Conservation (phyloP, 2,329 filamentous ascomycete species). For the Aspergillus sp. region DNA sequence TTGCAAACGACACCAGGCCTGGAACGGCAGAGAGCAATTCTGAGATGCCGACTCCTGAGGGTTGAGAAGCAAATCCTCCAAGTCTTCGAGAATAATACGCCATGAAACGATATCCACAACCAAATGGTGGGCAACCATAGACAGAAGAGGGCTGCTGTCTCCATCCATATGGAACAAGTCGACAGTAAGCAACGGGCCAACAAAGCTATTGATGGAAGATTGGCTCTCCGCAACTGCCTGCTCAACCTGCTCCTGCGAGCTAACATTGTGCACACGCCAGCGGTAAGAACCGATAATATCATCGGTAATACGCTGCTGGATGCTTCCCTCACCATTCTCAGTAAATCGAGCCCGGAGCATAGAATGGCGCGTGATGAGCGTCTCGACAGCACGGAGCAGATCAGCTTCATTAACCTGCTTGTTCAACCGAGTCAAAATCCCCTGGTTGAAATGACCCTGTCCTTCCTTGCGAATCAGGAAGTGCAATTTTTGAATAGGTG, state of each 20-base stretch:
- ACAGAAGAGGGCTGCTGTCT: not conserved
- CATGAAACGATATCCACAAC: conserved; percentile 7
- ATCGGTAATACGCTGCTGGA: not conserved
- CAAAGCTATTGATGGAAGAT: not conserved
- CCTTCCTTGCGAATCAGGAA: conserved; percentile 12
- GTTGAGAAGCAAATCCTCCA: not conserved
- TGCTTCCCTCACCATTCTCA: conserved; percentile 2
- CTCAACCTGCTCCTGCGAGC: not conserved
- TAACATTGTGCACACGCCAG: not conserved
- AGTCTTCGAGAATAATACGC: conserved; percentile 4
- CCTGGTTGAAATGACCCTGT: conserved; percentile 22
- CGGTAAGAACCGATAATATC: not conserved
- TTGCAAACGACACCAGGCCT: conserved; percentile 14
- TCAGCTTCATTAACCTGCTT: conserved; percentile 2
- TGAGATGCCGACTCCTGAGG: not conserved
- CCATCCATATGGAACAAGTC: not conserved
- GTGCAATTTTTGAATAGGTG: conserved; percentile 19
- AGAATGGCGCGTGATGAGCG: conserved; percentile 6
- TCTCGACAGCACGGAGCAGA: conserved; percentile 1
- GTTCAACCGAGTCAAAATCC: conserved; percentile 6
- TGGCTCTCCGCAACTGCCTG: not conserved
- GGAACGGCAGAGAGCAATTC: not conserved
- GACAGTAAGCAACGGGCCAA: not conserved
- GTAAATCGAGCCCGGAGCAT: conserved; percentile 14
- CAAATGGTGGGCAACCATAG: conserved; percentile 5